These are phyloP conservation scores for Penicillium pancosmium DNA, from an alignment of 495 filamentous ascomycete species.

Conservation along the genomic window DNA sequence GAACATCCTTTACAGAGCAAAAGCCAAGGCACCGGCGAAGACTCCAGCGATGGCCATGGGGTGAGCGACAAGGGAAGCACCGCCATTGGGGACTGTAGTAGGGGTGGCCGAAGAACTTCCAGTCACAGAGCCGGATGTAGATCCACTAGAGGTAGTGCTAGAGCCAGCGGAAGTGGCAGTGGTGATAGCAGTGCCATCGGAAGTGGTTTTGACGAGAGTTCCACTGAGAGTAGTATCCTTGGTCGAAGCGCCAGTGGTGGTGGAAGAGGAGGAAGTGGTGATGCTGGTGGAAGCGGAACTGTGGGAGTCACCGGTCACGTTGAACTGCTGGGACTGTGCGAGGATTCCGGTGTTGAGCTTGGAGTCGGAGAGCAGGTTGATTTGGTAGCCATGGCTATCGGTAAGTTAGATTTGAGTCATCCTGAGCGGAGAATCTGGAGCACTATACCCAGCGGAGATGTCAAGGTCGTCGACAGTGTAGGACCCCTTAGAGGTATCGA, in stretches of 20 bases:
- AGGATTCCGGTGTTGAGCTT: constrained; percentile 42
- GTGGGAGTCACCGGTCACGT: constrained; percentile 28
- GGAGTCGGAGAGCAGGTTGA: constrained; percentile 38
- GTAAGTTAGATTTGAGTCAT: background rate
- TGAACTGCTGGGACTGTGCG: constrained; percentile 45
- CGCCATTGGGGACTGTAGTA: constrained; percentile 16
- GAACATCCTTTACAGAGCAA: constrained; percentile 17
- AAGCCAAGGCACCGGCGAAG: constrained; percentile 25
- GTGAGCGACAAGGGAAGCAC: constrained; percentile 28
- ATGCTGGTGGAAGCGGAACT: constrained; percentile 20
- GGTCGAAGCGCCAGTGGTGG: constrained; percentile 21
- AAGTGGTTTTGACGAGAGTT: constrained; percentile 10
- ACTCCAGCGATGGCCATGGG: constrained; percentile 20
- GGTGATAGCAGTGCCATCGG: constrained; percentile 11
- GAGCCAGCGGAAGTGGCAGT: constrained; percentile 10
- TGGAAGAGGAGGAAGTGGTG: constrained; percentile 16
- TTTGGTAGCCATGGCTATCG: constrained; percentile 41
- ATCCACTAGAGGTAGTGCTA: background rate
- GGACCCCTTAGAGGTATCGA: constrained; percentile 40
- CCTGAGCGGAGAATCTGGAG: background rate
- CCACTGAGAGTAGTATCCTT: constrained; percentile 6
- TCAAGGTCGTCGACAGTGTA: constrained; percentile 32
- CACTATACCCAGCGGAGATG: constrained; percentile 33
- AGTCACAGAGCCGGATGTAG: constrained; percentile 1
- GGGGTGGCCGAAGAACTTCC: constrained; percentile 8